These are phyloP conservation scores for Kodamaea fukazawae DNA, from an alignment of 805 yeast species.

Conservation along the genomic window DNA sequence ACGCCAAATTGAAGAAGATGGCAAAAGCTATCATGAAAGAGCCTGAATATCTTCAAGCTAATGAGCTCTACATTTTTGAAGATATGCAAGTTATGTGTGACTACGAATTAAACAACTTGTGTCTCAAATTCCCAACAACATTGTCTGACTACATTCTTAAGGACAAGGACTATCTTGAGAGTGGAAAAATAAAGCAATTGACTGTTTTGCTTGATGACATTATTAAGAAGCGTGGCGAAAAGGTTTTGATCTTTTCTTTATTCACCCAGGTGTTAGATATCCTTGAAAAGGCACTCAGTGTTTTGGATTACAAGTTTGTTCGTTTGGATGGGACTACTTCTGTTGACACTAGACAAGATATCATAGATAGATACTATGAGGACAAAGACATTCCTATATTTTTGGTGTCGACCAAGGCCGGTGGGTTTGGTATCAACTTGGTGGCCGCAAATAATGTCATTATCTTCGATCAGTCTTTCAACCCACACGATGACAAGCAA, in stretches of 20 bases:
- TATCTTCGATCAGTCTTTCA: constrained; percentile 90
- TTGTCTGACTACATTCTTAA: constrained; percentile 52
- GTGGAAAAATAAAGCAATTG: constrained; percentile 73
- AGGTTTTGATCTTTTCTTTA: constrained; percentile 81
- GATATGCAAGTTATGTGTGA: constrained; percentile 96
- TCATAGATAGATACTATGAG: constrained; percentile 85
- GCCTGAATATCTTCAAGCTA: constrained; percentile 77
- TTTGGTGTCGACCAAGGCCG: constrained; percentile 90
- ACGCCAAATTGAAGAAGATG: constrained; percentile 60
- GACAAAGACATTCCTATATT: constrained; percentile 82
- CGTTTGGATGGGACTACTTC: constrained; percentile 92
- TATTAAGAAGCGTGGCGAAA: constrained; percentile 55
- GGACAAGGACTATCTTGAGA: constrained; percentile 52
- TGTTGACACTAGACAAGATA: constrained; percentile 88
- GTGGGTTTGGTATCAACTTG: constrained; percentile 96
- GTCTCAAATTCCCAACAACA: constrained; percentile 69
- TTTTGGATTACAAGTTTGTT: constrained; percentile 64
- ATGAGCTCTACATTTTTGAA: constrained; percentile 72
- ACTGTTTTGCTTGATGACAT: constrained; percentile 56
- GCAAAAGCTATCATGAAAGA: constrained; percentile 76
- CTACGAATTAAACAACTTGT: constrained; percentile 75
- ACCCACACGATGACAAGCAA: constrained; percentile 97
- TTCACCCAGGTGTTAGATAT: constrained; percentile 92
- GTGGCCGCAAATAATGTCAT: constrained; percentile 93
- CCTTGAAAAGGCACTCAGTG: constrained; percentile 69